These are phyloP conservation scores for Zalaria obscura DNA, from an alignment of 2,329 filamentous ascomycete species.

Conservation along the genomic window DNA sequence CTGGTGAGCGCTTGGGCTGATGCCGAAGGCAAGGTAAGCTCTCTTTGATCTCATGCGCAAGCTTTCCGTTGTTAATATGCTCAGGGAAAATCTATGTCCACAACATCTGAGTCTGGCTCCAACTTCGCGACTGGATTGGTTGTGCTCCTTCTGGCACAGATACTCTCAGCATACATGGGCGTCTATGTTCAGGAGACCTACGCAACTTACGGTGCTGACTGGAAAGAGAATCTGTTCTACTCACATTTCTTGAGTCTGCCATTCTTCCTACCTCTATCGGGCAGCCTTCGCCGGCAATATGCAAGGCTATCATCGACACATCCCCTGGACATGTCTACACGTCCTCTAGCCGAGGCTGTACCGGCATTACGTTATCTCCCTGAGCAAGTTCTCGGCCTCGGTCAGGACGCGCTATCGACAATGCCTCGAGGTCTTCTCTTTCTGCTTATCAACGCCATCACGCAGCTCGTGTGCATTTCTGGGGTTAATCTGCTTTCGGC, in stretches of 20 bases:
- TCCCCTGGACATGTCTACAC: conserved; percentile 35
- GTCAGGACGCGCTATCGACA: conserved; percentile 5
- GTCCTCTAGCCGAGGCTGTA: conserved; percentile 13
- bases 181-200: conserved; percentile 91
- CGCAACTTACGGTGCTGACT: conserved; percentile 69
- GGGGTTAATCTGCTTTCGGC: conserved; percentile 91
- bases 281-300: conserved; percentile 51
- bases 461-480: conserved; percentile 88
- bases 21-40: conserved; percentile 60
- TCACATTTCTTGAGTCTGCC: conserved; percentile 64
- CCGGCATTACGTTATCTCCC: conserved; percentile 20
- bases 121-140: conserved; percentile 56
- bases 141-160: conserved; percentile 75
- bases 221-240: conserved; percentile 95
- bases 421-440: conserved; percentile 57
- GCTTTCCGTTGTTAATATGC: not conserved
- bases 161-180: conserved; percentile 87
- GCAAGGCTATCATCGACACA: conserved; percentile 47
- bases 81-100: conserved; percentile 9
- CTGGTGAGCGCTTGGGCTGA: conserved; percentile 83
- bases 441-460: conserved; percentile 64
- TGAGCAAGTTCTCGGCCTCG: conserved; percentile 1
- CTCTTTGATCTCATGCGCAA: not conserved
- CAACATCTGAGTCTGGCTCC: conserved; percentile 9
- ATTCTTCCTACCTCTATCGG: conserved; percentile 59